Base-by-base conservation (phyloP, 768 basidiomycete genomes). In the Pisolithus microcarpus region DNA sequence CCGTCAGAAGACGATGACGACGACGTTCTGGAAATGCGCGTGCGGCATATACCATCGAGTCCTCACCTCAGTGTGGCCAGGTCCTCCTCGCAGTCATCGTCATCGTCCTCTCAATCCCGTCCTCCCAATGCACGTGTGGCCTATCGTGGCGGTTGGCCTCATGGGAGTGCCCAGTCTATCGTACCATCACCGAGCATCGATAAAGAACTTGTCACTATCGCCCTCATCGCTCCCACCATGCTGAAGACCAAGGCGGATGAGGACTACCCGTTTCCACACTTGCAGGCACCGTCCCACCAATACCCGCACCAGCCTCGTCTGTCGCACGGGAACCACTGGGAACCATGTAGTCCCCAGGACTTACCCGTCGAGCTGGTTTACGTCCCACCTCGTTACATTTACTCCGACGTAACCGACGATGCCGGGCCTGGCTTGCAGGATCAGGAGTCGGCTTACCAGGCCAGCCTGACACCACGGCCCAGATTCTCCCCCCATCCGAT, bases 171-270 rank as follows among this genome's bases (percentile, higher is more conserved):
- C 70, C 16, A 75, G 70, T 28, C 79, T 80, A 7, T 64, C 64
- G 43, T 61, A 65, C 61, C 54, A 10, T 65, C 65, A 5, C 51
- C 38, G 40, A 68, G 66, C 46, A 48, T 65, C 38, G 70, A 76
- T 51, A 65, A 74, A 28, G 82, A 84, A 38, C 76, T 79, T 26
- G 68, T 85, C 55, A 86, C 85, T 9, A 87, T 87, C 49, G 82
- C 83, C 11, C 75, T 81, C 36, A 85, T 87, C 43, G 81, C 85
- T 0, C 85, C 85, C 5, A 94, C 96, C 5, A 78, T 89, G 43
- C 75, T 98, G 56, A 99, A 98, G 72, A 89, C 89, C 16, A 79
- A 74, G 9, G 73, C 76, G 1, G 76, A 74, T 6, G 77, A 79
- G 47, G 46, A 44, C 19, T 50, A 53, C 6, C 38, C 56, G n/a